These are phyloP conservation scores for Ophiosphaerella korrae DNA, from an alignment of 2,329 filamentous ascomycete genomes.

Conservation along the genomic window DNA sequence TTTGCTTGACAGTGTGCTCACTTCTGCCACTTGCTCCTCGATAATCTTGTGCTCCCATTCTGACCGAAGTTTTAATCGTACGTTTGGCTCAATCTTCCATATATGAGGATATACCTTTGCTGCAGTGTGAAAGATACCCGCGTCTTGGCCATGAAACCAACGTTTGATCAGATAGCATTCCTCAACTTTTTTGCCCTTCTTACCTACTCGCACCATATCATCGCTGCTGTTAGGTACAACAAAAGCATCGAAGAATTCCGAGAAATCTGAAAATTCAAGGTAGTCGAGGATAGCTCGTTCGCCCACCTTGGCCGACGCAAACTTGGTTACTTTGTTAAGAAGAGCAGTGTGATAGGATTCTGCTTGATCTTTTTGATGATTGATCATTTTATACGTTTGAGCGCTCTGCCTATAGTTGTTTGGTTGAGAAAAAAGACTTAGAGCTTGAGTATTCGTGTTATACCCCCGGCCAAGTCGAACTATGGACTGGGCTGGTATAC, in stretches of 20 bases:
- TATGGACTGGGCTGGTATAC: slow-evolving; percentile 57
- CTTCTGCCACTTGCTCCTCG: slow-evolving; percentile 55
- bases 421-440: slow-evolving; percentile 55
- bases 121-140: slow-evolving; percentile 52
- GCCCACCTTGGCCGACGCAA: slow-evolving; percentile 5
- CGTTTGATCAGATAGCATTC: slow-evolving; percentile 58
- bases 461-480: slow-evolving; percentile 68
- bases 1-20: slow-evolving; percentile 47
- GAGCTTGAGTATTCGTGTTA: slow-evolving; percentile 53
- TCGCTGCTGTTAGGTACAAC: slow-evolving; percentile 52
- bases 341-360: slow-evolving; percentile 34
- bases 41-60: slow-evolving; percentile 44
- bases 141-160: slow-evolving; percentile 57
- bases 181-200: slow-evolving; percentile 51
- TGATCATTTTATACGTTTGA: slow-evolving; percentile 51
- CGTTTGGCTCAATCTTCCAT: slow-evolving; percentile 57
- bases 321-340: slow-evolving; percentile 13
- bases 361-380: slow-evolving; percentile 48
- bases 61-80: slow-evolving; percentile 43
- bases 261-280: slow-evolving; percentile 60
- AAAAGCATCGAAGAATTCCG: slow-evolving; percentile 63
- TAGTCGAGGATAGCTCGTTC: slow-evolving; percentile 48
- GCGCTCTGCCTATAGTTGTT: slow-evolving; percentile 38
- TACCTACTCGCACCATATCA: slow-evolving; percentile 56
- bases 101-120: slow-evolving; percentile 41